These are phyloP conservation scores for Macaranga tanarius DNA, from an alignment of 441 rosid genomes.

Conservation along the genomic window DNA sequence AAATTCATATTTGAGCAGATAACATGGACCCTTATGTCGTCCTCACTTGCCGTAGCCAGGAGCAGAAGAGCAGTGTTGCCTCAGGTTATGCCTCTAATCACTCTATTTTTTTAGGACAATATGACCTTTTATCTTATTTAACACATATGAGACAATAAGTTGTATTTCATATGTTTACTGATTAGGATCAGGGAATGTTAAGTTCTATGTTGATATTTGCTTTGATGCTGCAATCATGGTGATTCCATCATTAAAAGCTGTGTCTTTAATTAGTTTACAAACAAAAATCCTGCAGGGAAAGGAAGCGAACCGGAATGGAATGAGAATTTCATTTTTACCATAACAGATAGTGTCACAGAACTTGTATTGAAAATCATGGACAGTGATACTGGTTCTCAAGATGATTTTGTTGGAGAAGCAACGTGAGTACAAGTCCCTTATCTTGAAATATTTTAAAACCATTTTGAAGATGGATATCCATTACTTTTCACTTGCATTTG, in stretches of 20 bases:
- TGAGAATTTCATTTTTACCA: constrained; percentile 48
- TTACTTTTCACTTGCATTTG: too few species aligned
- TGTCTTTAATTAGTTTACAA: not conserved
- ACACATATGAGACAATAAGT: not conserved
- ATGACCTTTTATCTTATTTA: not conserved
- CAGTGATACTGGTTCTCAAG: constrained; percentile 37
- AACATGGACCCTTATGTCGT: constrained; percentile 50
- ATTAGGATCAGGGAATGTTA: not conserved
- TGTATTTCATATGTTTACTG: not conserved
- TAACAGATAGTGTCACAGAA: constrained; percentile 36
- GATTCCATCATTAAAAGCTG: too few species aligned
- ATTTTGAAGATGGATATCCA: not conserved
- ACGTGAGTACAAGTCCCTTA: constrained; percentile 30
- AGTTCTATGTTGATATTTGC: too few species aligned
- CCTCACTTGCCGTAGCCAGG: constrained; percentile 52
- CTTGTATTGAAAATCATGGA: constrained; percentile 47
- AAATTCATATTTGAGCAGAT: constrained; percentile 24
- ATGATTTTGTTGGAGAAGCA: constrained; percentile 50
- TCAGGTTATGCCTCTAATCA: constrained; percentile 35
- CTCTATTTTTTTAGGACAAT: not conserved
- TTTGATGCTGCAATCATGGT: not conserved
- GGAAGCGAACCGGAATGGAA: constrained; percentile 59
- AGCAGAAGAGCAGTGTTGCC: constrained; percentile 54
- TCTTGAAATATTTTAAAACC: not conserved
- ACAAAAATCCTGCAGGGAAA: constrained; percentile 33